phyloP scores from a whole-genome alignment of 192 early-diverging fungal genomes.

The Backusella circina region DNA sequence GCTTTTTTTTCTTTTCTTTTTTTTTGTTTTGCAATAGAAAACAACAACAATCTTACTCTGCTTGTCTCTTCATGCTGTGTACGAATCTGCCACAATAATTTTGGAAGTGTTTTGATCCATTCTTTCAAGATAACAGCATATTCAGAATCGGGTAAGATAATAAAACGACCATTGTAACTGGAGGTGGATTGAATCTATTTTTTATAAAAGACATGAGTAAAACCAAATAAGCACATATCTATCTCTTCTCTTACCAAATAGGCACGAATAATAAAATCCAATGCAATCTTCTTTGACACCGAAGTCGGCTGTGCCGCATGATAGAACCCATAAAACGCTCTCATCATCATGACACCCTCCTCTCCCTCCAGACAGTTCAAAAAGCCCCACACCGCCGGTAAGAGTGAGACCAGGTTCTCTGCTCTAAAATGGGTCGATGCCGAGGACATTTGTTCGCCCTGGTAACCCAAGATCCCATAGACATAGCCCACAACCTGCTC shows the following conservation, averaged over 20 bases:
- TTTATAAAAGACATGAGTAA: not conserved
- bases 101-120: constrained; percentile 46
- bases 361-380: constrained; percentile 44
- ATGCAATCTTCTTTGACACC: constrained; percentile 20
- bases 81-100: constrained; percentile 48
- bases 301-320: constrained; percentile 33
- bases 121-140: constrained; percentile 23
- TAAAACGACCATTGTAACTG: constrained; percentile 35
- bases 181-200: constrained; percentile 40
- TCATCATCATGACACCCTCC: constrained; percentile 31
- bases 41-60: constrained; percentile 8
- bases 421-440: constrained; percentile 36
- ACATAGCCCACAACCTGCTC: constrained; percentile 57
- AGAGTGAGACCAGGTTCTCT: constrained; percentile 40
- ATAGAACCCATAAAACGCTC: constrained; percentile 28
- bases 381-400: constrained; percentile 52
- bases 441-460: constrained; percentile 35
- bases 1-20: too few relatives aligned
- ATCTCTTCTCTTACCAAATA: constrained; percentile 18
- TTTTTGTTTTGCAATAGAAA: too few relatives aligned
- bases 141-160: constrained; percentile 4
- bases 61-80: constrained; percentile 42
- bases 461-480: constrained; percentile 43
- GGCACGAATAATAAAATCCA: constrained; percentile 27
- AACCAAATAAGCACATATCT: not conserved